Evolutionary conservation across 768 basidiomycete species (phyloP).

Genomic region (Tricholoma furcatifolium): DNA sequence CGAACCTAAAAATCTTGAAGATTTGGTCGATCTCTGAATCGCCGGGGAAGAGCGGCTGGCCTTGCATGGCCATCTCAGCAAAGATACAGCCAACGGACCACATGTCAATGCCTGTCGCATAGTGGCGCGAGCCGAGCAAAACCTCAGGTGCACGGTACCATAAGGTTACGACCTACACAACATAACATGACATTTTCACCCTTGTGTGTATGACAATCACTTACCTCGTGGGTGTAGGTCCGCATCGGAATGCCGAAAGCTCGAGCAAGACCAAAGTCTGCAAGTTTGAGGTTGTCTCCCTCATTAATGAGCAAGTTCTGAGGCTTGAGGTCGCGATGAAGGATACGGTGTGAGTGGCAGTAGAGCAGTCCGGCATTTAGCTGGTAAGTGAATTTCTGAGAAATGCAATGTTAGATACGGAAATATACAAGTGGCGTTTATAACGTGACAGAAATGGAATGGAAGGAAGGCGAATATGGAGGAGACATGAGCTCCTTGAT

Average conservation of each 20-base stretch:
- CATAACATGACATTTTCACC: not conserved
- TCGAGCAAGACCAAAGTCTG: conserved; percentile 93
- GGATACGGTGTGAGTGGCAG: conserved; percentile 92
- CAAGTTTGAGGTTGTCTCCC: conserved; percentile 88
- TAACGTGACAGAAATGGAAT: not conserved
- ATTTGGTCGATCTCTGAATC: conserved; percentile 99
- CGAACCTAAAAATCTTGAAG: conserved; percentile 95
- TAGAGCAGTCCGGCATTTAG: conserved; percentile 88
- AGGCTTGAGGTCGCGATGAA: conserved; percentile 96
- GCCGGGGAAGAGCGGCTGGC: conserved; percentile 90
- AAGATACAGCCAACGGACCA: conserved; percentile 99
- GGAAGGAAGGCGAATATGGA: not conserved
- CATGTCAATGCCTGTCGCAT: conserved; percentile 98
- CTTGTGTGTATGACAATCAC: conserved; percentile 14
- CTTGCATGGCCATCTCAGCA: conserved; percentile 96
- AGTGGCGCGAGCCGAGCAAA: conserved; percentile 91
- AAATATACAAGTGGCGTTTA: not conserved
- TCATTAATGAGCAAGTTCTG: conserved; percentile 94
- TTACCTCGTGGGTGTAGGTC: conserved; percentile 98
- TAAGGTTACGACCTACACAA: conserved; percentile 86
- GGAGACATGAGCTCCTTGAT: not conserved
- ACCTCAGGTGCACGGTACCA: conserved; percentile 99
- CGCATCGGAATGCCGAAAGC: conserved; percentile 98
- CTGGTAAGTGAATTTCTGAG: conserved; percentile 94
- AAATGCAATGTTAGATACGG: conserved; percentile 7